Base-by-base conservation (phyloP, 169 alveolate genomes). In the Plasmodium vivax region DNA sequence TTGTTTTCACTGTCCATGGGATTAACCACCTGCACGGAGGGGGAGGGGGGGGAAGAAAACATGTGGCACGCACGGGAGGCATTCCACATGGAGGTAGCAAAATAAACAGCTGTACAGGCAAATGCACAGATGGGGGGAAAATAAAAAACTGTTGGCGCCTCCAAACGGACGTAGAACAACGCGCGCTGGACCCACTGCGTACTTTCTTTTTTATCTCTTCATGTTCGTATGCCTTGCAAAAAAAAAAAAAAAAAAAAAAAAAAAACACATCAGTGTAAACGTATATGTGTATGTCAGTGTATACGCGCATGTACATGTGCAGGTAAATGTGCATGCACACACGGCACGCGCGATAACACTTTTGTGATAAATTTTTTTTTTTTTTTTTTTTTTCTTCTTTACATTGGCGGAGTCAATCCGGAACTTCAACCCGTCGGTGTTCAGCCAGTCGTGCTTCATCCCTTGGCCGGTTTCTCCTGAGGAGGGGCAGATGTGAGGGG, bases 191-290 rank as follows among this genome's bases (percentile, higher is more conserved):
- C 9, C 79, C 43, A 56, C 34, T 56, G 62, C 79, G 4, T 79
- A 75, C 94, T 38, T 79, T 87, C 51, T 87, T 87, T 23, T 87
- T 87, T 77, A 87, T 38, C 73, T 87, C 94, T 79, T 87, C 94
- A 56, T 54, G 43, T 32, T 87, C 94, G 82, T 87, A 87, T 54
- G 94, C 94, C 94, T 87, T 27, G 19, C 30, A 79, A 87, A 87
- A 80, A 80, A 41, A 45, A 41, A 12, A n/a, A n/a, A 41, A 82
- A 62, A 36, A 10, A 62, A 58, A 83, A 27, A 62, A n/a, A n/a
- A n/a, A n/a, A n/a, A n/a, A n/a, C n/a, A n/a, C n/a, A n/a, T n/a
- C n/a, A n/a, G n/a, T n/a, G n/a, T n/a, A n/a, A n/a, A n/a, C n/a
- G n/a, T n/a, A n/a, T n/a, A n/a, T n/a, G n/a, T n/a, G n/a, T n/a